Evolutionary conservation across 2,329 filamentous ascomycete species (phyloP), one percentile per base, ranked within the genome.

Genomic region (Clarireedia hainanense): DNA sequence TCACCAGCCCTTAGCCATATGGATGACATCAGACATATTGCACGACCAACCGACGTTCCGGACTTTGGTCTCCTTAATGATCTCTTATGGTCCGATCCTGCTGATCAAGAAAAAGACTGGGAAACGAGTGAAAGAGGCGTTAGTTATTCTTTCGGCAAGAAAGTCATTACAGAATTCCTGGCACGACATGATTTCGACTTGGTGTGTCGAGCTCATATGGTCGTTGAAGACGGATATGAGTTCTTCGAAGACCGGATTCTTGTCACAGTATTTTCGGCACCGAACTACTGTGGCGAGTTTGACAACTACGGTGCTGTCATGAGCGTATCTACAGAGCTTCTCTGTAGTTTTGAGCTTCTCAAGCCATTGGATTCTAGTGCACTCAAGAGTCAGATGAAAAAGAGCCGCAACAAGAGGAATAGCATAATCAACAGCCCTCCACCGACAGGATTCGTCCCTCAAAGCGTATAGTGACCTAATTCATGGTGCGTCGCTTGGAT

Each of bases 261-360:
- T 58, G 94, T 99, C 47, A 99, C 94, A 2, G 92, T 99, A 1
- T 99, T 99, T 71, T 96, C 91, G 61, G 94, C 94, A 50, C 94
- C 94, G 26, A 99, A 99, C 89, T 97, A 99, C 69, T 99, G 94
- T 67, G 94, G 94, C 63, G 94, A 99, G 72, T 99, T 99, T 64
- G 94, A 99, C 70, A 99, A 99, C 62, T 97, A 94, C 90, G 94
- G 94, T 20, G 94, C 94, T 14, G 91, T 97, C 63, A 99, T 99
- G 94, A 96, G 92, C 2, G 94, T 99, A 23, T 96, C 91, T 1
- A 83, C 83, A 14, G 94, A 97, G 71, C 75, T 99, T 52, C 81
- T 99, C 1, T 99, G 94, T 75, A 96, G 91, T 70, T 99, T 99
- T 68, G 94, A 99, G 73, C 79, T 99, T 15, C 79, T 99, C 58